Conservation (phyloP, 768 basidiomycete genomes). For the Pleurotus citrinopileatus region DNA sequence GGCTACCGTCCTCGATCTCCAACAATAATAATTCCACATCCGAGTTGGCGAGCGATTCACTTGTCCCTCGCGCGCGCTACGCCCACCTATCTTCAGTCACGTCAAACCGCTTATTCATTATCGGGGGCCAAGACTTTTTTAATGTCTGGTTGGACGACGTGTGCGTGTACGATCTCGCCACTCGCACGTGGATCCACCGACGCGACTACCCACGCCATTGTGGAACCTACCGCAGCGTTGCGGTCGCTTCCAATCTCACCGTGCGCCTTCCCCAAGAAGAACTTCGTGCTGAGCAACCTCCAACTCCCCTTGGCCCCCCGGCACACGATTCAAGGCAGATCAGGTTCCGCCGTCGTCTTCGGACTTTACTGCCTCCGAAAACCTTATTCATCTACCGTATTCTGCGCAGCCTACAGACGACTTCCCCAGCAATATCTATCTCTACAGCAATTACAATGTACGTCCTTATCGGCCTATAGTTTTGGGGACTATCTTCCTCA, state of each 20-base stretch:
- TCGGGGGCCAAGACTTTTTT: conserved; percentile 92
- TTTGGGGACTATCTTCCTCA: conserved; percentile 10
- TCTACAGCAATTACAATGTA: conserved; percentile 97
- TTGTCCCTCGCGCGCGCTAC: conserved; percentile 83
- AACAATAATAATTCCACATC: conserved; percentile 21
- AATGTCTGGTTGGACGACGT: conserved; percentile 95
- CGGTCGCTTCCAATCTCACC: conserved; percentile 66
- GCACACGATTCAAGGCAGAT: conserved; percentile 55
- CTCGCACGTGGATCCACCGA: conserved; percentile 73
- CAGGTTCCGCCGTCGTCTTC: conserved; percentile 35
- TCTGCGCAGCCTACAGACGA: conserved; percentile 70
- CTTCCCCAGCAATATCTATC: conserved; percentile 80
- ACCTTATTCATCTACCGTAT: conserved; percentile 72
- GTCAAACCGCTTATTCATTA: conserved; percentile 80
- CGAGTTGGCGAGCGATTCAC: conserved; percentile 35
- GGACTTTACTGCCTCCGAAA: conserved; percentile 56
- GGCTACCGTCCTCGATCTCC: conserved; percentile 55
- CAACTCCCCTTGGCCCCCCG: conserved; percentile 48
- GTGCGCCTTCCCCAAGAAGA: conserved; percentile 74
- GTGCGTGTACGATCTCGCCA: conserved; percentile 79
- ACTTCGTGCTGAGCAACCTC: conserved; percentile 33
- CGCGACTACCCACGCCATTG: conserved; percentile 89
- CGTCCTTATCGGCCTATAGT: conserved; percentile 24
- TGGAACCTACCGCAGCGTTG: conserved; percentile 93
- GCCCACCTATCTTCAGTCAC: conserved; percentile 92